Evolutionary conservation across 176 grass and related monocot species (phyloP), one percentile per base, ranked within the genome.

Genomic region (Carex myosuroides): DNA sequence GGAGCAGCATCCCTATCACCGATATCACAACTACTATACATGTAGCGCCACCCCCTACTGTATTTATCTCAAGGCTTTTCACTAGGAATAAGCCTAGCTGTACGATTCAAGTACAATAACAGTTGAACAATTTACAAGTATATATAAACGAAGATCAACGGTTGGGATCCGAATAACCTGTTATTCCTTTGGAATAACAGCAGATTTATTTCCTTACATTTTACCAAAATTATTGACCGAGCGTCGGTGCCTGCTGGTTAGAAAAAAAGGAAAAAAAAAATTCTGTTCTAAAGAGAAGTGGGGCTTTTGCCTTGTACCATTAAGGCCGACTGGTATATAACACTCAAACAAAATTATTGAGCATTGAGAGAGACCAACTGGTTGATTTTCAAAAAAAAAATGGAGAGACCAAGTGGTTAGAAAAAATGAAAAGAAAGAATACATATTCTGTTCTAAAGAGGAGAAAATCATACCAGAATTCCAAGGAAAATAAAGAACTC

Each of bases 401-500:
- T 21, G 11, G 5, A 62, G 60, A 9, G 60, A 60, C 1, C 60
- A 26, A 26, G 8, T 22, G 60, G 20, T 21, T 62, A 62, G 60
- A 5, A 62, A 62, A 48, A 37, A 8, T 64, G 33, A 48, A 44
- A 85, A 83, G 60, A 64, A 64, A 44, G 6, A 44, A 46, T 22
- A 46, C 39, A 46, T 42, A 71, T 46, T 37, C 39, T 16, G 14
- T 71, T 71, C 3, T 39, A 80, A 18, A 46, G 8, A 74, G 5
- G 37, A 29, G 72, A 39, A 39, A 39, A 39, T 39, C 8, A 70
- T 90, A 98, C 95, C 95, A 98, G 61, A 86, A 98, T 98, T 82
- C 96, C 96, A 86, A 92, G 89, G 68, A 98, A 93, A 80, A 98
- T 95, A 86, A 98, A 93, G 68, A 95, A 83, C 88, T 95, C 96